Evolutionary conservation across 176 grass and related monocot genomes (phyloP).

Genomic region (Oryza australiensis): DNA sequence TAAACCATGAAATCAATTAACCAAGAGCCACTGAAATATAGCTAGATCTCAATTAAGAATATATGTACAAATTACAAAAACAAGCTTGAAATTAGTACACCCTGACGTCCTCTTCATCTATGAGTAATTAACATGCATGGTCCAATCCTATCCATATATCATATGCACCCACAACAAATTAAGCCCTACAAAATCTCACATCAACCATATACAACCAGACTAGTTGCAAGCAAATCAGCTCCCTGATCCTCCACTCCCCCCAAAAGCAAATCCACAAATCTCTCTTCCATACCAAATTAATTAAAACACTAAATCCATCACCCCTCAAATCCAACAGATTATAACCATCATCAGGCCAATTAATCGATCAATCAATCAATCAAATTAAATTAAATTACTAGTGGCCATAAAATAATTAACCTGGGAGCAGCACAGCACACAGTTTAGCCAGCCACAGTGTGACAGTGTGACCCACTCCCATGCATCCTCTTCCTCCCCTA

Average conservation of each 20-base stretch:
- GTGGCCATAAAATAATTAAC: not conserved
- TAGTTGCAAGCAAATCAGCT: not conserved
- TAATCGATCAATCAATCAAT: not conserved
- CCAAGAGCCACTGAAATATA: not conserved
- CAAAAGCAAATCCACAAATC: slow-evolving; percentile 16
- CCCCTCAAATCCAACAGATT: not conserved
- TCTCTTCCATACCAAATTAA: slow-evolving; percentile 2
- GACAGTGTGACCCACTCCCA: not conserved
- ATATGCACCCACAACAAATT: not conserved
- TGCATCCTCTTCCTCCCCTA: slow-evolving; percentile 3
- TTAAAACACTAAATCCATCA: slow-evolving; percentile 21
- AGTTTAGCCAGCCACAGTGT: slow-evolving; percentile 23
- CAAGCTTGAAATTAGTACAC: not conserved
- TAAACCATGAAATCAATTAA: not conserved
- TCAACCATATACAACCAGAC: slow-evolving; percentile 1
- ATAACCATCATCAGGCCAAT: not conserved
- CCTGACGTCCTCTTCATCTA: too few species aligned
- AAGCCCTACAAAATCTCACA: not conserved
- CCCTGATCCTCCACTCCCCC: not conserved
- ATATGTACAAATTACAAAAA: not conserved
- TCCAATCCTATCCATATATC: not conserved
- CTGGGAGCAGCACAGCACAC: slow-evolving; percentile 20
- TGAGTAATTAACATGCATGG: not conserved
- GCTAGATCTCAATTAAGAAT: not conserved
- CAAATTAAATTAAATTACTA: not conserved